Percentiles rank a stretch among this genome's conserved stretches.
These are phyloP conservation scores for Coemansia sp. DNA, from an alignment of 192 early-diverging fungal genomes.

Conservation along the genomic window DNA sequence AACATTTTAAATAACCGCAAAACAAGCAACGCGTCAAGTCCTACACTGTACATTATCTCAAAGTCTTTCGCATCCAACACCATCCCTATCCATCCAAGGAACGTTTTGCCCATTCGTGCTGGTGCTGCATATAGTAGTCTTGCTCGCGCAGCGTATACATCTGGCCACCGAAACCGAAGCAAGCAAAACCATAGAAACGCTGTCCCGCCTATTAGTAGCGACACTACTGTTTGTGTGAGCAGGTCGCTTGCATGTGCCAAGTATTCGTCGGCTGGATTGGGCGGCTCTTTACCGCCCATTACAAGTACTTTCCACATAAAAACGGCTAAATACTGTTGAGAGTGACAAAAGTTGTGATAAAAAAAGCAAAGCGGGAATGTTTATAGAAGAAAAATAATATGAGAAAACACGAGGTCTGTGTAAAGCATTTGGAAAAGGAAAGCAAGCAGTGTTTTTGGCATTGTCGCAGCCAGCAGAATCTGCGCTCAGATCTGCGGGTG, in stretches of 20 bases:
- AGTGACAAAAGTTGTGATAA: neutral
- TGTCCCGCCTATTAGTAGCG: conserved; percentile 36
- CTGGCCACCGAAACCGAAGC: conserved; percentile 56
- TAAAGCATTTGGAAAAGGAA: too few species aligned
- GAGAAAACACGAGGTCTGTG: neutral
- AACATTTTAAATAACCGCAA: conserved; percentile 54
- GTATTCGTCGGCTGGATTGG: conserved; percentile 39
- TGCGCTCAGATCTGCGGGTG: too few species aligned
- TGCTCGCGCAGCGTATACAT: conserved; percentile 53
- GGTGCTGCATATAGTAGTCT: conserved; percentile 50
- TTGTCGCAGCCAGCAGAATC: too few species aligned
- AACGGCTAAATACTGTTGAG: neutral
- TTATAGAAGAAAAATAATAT: neutral
- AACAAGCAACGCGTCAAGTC: conserved; percentile 51
- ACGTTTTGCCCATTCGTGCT: conserved; percentile 42
- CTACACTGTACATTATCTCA: conserved; percentile 50
- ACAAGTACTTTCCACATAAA: neutral
- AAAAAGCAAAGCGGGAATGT: neutral
- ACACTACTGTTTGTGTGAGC: conserved; percentile 49
- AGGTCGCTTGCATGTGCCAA: conserved; percentile 51
- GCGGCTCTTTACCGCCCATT: neutral
- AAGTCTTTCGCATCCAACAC: conserved; percentile 43
- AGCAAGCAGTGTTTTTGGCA: too few species aligned
- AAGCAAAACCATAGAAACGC: conserved; percentile 53
- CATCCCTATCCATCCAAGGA: conserved; percentile 51